Base-by-base conservation (phyloP, 192 early-diverging fungal genomes). In the Phlyctochytrium planicorne region DNA sequence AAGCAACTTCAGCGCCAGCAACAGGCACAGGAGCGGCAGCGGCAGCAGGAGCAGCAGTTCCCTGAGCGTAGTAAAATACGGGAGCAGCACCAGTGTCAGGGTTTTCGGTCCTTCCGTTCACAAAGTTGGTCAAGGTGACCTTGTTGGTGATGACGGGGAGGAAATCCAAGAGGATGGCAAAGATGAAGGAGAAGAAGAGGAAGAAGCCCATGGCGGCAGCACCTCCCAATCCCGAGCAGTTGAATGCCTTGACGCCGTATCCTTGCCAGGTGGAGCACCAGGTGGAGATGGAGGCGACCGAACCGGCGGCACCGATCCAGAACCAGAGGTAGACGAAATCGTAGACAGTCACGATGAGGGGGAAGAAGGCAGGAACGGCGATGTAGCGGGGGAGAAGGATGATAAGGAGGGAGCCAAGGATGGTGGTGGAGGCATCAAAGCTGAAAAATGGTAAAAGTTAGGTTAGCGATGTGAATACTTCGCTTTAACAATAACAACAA, bases 281-380 rank as follows among this genome's bases (percentile, higher is more conserved):
- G 67, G 24, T 24, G 67, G 3, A 29, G 56, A 17, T 14, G 66
- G 6, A 33, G 17, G 50, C 16, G 55, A 27, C 60, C 34, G 30
- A 63, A 59, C 6, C 37, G 67, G 62, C 20, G 59, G n/a, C 3
- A 30, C 27, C 40, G 10, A 63, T 17, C 1, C 14, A 68, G 33
- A 57, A 66, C 14, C n/a, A 47, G 10, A 33, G 16, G 63, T 32
- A 16, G 32, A 23, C 25, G 30, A 36, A 25, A 36, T n/a, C n/a
- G 71, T n/a, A 53, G 70, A 70, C 2, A 29, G 32, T 1, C 6
- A 69, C 25, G 71, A 73, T 31, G 24, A 33, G 20, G 71, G 62
- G 25, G 34, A 67, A 14, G 24, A 33, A 59, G 52, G n/a, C 10
- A 62, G 71, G 71, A 59, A 62, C 33, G 34, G 20, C 33, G 35